These are phyloP conservation scores for Baorangia bicolor DNA, from an alignment of 768 basidiomycete genomes.

Conservation along the genomic window DNA sequence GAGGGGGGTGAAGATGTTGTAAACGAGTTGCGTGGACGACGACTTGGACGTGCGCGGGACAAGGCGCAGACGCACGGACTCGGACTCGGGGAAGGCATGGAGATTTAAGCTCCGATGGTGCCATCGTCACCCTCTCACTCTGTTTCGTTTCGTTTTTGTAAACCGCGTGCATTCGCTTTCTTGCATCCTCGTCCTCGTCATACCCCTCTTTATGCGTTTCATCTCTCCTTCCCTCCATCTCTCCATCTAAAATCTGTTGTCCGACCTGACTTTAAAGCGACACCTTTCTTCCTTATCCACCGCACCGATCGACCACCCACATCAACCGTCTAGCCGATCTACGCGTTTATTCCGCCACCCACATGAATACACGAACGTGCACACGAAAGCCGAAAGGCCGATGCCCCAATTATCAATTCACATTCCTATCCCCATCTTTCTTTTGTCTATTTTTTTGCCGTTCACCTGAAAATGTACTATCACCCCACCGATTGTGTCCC, in stretches of 20 bases:
- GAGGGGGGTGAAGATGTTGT: not conserved
- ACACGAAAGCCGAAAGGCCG: not conserved
- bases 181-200: not conserved
- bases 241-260: not conserved
- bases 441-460: not conserved
- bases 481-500: not conserved
- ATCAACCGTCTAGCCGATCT: not conserved
- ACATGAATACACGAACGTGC: not conserved
- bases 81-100: conserved; percentile 12
- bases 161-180: not conserved
- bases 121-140: not conserved
- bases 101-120: conserved; percentile 7
- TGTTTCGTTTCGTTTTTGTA: not conserved
- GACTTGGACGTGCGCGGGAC: conserved; percentile 15
- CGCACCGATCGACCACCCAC: not conserved
- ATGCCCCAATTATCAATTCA: not conserved
- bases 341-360: not conserved
- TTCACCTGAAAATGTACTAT: conserved; percentile 8
- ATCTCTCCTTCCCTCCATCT: not conserved
- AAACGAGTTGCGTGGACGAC: conserved; percentile 20
- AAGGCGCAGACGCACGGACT: conserved; percentile 10
- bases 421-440: not conserved
- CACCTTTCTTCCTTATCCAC: not conserved
- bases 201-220: not conserved
- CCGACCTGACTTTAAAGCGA: conserved; percentile 2